Percentiles rank a stretch among this genome's conserved stretches.
Evolutionary conservation across 768 basidiomycete species (phyloP).

Genomic region (Gyrodon lividus): DNA sequence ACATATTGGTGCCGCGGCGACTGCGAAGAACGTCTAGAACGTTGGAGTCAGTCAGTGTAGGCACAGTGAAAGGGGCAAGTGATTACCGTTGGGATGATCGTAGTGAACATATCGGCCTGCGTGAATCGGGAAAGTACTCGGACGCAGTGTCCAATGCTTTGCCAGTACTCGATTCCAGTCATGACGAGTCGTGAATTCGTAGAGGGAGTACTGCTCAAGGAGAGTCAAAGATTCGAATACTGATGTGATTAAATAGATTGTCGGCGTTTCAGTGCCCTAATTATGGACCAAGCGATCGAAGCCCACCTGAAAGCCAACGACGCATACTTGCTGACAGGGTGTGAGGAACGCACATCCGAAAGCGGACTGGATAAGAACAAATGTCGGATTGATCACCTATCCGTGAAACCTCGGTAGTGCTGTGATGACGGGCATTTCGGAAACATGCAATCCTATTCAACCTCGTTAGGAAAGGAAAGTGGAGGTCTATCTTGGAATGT

Average conservation of each 20-base stretch:
- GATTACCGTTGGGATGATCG: slow-evolving; percentile 27
- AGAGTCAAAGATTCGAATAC: not conserved
- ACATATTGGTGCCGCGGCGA: slow-evolving; percentile 32
- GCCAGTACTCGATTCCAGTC: slow-evolving; percentile 14
- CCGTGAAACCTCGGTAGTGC: too few species aligned
- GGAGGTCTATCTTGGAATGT: slow-evolving; percentile 4
- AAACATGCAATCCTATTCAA: too few species aligned
- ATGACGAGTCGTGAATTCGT: slow-evolving; percentile 24
- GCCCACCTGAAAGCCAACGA: not conserved
- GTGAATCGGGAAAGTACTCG: slow-evolving; percentile 25
- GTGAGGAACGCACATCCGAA: slow-evolving; percentile 14
- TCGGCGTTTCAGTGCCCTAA: slow-evolving; percentile 1
- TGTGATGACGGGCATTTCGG: not conserved
- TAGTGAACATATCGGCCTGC: slow-evolving; percentile 26
- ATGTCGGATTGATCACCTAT: too few species aligned
- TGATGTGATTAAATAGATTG: slow-evolving; percentile 21
- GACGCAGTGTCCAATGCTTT: slow-evolving; percentile 6
- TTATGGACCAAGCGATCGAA: slow-evolving; percentile 9
- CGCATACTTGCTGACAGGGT: slow-evolving; percentile 7
- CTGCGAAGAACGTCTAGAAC: slow-evolving; percentile 35
- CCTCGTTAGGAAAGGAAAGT: too few species aligned
- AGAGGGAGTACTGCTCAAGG: not conserved
- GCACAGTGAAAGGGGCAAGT: not conserved
- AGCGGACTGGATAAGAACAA: too few species aligned
- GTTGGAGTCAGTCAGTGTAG: not conserved